Conservation (phyloP, 331 rosid species). For the Pyracantha coccinea region DNA sequence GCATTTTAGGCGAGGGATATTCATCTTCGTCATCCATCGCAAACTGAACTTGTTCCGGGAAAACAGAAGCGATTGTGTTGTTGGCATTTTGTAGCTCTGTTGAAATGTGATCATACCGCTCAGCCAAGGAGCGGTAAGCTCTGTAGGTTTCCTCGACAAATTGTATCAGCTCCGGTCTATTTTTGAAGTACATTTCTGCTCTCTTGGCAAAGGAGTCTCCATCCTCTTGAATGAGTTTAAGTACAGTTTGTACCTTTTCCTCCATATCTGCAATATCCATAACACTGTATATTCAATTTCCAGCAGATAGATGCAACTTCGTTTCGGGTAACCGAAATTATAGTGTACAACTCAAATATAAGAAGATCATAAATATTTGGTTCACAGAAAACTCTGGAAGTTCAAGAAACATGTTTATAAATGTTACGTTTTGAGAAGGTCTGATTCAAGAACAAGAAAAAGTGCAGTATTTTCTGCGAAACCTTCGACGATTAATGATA, state of each 20-base stretch:
- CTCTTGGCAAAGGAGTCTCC: slow-evolving; percentile 98
- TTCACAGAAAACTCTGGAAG: too few species aligned
- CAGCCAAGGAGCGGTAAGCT: slow-evolving; percentile 89
- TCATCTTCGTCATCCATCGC: slow-evolving; percentile 89
- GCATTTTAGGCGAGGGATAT: slow-evolving; percentile 25
- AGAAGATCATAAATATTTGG: too few species aligned
- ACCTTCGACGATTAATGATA: neutral
- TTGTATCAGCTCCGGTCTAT: slow-evolving; percentile 78
- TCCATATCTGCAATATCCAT: slow-evolving; percentile 70
- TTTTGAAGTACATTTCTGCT: slow-evolving; percentile 95
- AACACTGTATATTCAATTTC: neutral
- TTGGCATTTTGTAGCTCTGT: slow-evolving; percentile 96
- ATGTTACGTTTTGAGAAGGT: too few species aligned
- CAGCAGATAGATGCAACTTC: neutral
- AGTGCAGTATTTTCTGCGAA: neutral
- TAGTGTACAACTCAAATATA: too few species aligned
- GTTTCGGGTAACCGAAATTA: neutral
- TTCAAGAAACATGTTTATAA: too few species aligned
- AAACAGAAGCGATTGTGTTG: slow-evolving; percentile 79
- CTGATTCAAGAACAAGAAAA: neutral
- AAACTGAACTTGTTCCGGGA: slow-evolving; percentile 83
- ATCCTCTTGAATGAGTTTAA: slow-evolving; percentile 67
- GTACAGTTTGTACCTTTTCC: slow-evolving; percentile 56
- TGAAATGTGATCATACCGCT: slow-evolving; percentile 90
- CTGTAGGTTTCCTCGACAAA: slow-evolving; percentile 82